These are phyloP conservation scores for Colletotrichum tamarilloi DNA, from an alignment of 2,329 filamentous ascomycete species.

Conservation along the genomic window DNA sequence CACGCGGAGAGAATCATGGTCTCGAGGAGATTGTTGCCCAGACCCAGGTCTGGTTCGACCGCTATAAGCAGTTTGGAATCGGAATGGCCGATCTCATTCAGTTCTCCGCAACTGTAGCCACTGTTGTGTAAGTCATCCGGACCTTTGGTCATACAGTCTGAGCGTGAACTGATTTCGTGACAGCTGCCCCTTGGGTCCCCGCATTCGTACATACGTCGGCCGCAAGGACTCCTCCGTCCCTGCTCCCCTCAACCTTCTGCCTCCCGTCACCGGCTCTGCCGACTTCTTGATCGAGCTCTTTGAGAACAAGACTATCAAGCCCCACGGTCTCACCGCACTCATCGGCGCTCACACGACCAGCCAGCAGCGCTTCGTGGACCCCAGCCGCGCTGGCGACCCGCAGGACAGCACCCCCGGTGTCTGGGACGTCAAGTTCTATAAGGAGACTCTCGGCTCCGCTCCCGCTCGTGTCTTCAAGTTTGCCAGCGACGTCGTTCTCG, in stretches of 20 bases:
- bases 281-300: conserved; percentile 60
- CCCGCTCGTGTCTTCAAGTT: conserved; percentile 54
- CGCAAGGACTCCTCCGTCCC: conserved; percentile 55
- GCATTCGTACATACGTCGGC: conserved; percentile 63
- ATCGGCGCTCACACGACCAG: conserved; percentile 65
- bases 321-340: conserved; percentile 62
- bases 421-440: conserved; percentile 65
- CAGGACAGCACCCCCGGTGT: conserved; percentile 64
- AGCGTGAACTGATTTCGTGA: neutral
- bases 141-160: neutral
- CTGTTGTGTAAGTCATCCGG: conserved; percentile 47
- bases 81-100: conserved; percentile 66
- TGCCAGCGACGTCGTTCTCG: conserved; percentile 53
- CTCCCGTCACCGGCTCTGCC: conserved; percentile 53
- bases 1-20: conserved; percentile 56
- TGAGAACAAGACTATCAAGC: conserved; percentile 62
- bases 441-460: conserved; percentile 47
- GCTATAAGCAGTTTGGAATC: conserved; percentile 51
- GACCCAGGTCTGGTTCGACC: conserved; percentile 51
- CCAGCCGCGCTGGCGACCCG: conserved; percentile 52
- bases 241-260: conserved; percentile 54
- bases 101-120: conserved; percentile 61
- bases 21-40: conserved; percentile 55
- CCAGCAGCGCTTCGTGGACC: conserved; percentile 58
- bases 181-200: conserved; percentile 54